phyloP scores from a whole-genome alignment of 1,284 basidiomycete genomes.

The Baeospora myosura region DNA sequence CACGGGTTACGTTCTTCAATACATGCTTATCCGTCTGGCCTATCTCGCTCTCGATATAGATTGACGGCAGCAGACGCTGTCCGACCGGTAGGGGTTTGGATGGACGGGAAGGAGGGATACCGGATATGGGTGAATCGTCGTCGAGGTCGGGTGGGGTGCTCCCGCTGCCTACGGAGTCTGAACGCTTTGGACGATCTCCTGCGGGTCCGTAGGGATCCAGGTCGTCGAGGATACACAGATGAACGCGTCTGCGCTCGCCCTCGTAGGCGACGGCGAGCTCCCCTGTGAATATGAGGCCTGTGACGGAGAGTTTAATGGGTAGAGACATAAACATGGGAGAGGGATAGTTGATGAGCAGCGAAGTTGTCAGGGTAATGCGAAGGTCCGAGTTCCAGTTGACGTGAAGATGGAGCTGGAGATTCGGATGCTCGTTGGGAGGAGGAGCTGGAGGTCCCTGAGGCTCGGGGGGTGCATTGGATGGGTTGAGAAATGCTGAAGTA shows the following conservation, averaged over 20 bases:
- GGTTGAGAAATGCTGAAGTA: constrained; percentile 14
- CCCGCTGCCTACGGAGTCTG: constrained; percentile 16
- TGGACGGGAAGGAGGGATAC: constrained; percentile 22
- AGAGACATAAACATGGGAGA: constrained; percentile 92
- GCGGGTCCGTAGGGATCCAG: constrained; percentile 71
- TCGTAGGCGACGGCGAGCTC: constrained; percentile 91
- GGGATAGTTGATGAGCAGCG: constrained; percentile 93
- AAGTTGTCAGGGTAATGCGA: constrained; percentile 82
- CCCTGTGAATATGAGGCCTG: constrained; percentile 79
- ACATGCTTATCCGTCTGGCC: constrained; percentile 95
- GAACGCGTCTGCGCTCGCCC: constrained; percentile 71
- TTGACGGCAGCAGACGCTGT: constrained; percentile 80
- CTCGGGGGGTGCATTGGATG: constrained; percentile 16
- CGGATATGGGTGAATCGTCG: constrained; percentile 26
- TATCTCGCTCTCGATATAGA: constrained; percentile 94
- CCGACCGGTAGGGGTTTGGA: constrained; percentile 71
- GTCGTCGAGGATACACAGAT: constrained; percentile 85
- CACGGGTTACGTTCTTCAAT: constrained; percentile 91
- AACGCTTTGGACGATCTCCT: constrained; percentile 43
- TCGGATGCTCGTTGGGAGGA: constrained; percentile 36
- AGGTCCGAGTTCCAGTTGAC: constrained; percentile 73
- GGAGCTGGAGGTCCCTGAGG: constrained; percentile 8
- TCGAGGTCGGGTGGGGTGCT: constrained; percentile 34
- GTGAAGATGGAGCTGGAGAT: constrained; percentile 71
- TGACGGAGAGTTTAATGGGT: constrained; percentile 87